phyloP scores from a whole-genome alignment of 768 basidiomycete genomes.

The Omphalotus guepiniiformis region DNA sequence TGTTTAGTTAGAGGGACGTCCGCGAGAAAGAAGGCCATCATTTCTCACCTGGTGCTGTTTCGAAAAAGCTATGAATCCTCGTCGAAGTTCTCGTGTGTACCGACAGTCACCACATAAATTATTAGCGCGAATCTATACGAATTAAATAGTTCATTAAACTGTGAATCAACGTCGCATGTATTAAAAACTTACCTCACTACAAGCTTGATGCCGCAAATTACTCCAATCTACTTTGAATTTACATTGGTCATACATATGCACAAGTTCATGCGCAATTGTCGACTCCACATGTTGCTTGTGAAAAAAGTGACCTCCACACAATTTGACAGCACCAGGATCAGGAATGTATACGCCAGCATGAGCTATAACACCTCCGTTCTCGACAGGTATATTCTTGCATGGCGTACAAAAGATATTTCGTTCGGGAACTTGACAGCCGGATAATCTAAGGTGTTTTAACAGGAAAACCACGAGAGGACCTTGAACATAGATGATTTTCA shows the following conservation, averaged over 20 bases:
- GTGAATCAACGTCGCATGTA: too few species aligned
- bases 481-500: conserved; percentile 24
- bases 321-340: conserved; percentile 69
- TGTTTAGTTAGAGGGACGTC: conserved; percentile 15
- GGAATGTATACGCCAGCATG: conserved; percentile 82
- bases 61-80: conserved; percentile 76
- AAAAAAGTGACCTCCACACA: conserved; percentile 84
- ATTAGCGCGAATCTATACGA: conserved; percentile 97
- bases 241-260: conserved; percentile 95
- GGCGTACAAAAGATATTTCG: conserved; percentile 80
- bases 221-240: conserved; percentile 92
- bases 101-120: conserved; percentile 92
- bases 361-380: too few species aligned
- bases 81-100: conserved; percentile 73
- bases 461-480: conserved; percentile 89
- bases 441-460: conserved; percentile 80
- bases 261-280: conserved; percentile 87
- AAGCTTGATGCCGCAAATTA: conserved; percentile 91
- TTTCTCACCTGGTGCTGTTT: conserved; percentile 89
- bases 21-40: not conserved
- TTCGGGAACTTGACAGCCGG: conserved; percentile 66
- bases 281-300: conserved; percentile 88
- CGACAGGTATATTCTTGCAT: conserved; percentile 55
- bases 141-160: too few species aligned
- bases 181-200: too few species aligned